Evolutionary conservation across 148 eudicot species (phyloP), one percentile per base, ranked within the genome.

Genomic region (Chenopodium quinoa): DNA sequence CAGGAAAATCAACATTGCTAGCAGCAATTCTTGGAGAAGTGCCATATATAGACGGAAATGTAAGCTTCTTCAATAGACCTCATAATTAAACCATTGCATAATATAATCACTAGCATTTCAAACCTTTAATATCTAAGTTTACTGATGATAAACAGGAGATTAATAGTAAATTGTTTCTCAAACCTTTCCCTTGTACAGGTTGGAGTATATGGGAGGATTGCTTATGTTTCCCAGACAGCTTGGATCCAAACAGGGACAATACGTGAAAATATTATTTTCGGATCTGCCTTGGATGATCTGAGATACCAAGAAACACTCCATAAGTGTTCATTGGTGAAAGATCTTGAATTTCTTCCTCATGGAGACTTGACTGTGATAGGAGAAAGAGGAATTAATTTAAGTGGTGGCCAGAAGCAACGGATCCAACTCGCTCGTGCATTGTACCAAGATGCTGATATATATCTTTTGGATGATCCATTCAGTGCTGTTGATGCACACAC

Each of bases 401-500:
- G 98, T 47, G 97, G 97, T 79, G 97, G 98, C 23, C 98, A 95
- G 78, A 95, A 93, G 84, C 98, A 95, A 72, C 79, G 98, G 32
- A 90, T 95, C 63, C 98, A 95, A 83, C 97, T 95, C 67, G 98
- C 97, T 79, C 94, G 97, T 74, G 98, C 98, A 29, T 84, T 93
- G 23, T 95, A 95, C 80, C 90, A 90, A 82, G 80, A 95, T 82
- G 94, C 98, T 60, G 97, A 93, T 65, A 85, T 95, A 56, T 95
- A 93, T 88, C 93, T 95, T 48, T 80, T 95, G 87, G 96, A 93
- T 76, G 97, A 95, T 82, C 98, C 98, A 37, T 93, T 92, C 78
- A 93, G 98, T 67, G 97, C 97, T 44, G 97, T 93, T 29, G 98
- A 95, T 89, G 98, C 98, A 60, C 97, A 95, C 71, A 95, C 98